Evolutionary conservation across 805 yeast species (phyloP).

Genomic region (Starmerella stigmatis): DNA sequence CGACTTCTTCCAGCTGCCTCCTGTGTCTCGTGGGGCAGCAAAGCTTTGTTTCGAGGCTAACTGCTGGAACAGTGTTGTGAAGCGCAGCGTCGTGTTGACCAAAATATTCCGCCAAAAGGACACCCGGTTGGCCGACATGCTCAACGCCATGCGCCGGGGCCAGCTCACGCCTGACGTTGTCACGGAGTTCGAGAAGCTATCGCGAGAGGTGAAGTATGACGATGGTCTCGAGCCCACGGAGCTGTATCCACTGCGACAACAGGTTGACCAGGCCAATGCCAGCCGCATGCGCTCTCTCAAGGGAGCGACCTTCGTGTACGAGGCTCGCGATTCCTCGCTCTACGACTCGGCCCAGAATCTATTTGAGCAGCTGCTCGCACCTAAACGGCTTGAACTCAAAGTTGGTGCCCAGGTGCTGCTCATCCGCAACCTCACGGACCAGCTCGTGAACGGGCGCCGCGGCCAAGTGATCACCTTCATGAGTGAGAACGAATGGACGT

Average conservation of each 20-base stretch:
- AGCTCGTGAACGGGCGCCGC: conserved; percentile 78
- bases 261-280: conserved; percentile 68
- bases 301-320: conserved; percentile 39
- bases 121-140: conserved; percentile 57
- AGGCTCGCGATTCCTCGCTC: conserved; percentile 37
- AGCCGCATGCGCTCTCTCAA: conserved; percentile 41
- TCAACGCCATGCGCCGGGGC: conserved; percentile 74
- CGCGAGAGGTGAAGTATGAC: conserved; percentile 42
- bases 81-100: conserved; percentile 53
- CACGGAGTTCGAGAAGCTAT: conserved; percentile 40
- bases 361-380: conserved; percentile 64
- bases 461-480: conserved; percentile 59
- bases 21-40: conserved; percentile 39
- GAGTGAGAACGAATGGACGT: conserved; percentile 17
- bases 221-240: conserved; percentile 89
- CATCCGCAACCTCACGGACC: conserved; percentile 55
- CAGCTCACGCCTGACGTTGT: conserved; percentile 42
- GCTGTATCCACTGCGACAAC: conserved; percentile 69
- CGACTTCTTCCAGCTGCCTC: conserved; percentile 92
- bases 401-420: conserved; percentile 89
- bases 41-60: conserved; percentile 64
- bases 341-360: conserved; percentile 27
- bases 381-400: conserved; percentile 51
- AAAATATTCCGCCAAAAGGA: conserved; percentile 84
- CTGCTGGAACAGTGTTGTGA: conserved; percentile 58